These are phyloP conservation scores for Fraxinus dipetala DNA, from an alignment of 305 asterid species.

Conservation along the genomic window DNA sequence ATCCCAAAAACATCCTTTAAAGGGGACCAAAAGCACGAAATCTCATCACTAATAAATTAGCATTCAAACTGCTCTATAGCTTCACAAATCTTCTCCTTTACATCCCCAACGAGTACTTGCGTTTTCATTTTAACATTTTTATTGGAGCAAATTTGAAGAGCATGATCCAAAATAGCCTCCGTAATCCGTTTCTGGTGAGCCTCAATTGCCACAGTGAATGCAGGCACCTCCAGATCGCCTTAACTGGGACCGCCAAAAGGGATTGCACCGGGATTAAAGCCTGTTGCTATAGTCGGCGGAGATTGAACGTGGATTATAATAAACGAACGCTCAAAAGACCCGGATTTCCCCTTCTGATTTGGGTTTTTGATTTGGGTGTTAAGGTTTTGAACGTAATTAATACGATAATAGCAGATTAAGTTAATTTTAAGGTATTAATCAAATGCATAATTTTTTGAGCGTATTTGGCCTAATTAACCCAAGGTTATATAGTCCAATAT, in stretches of 20 bases:
- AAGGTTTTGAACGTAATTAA: no score
- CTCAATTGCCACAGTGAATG: constrained; percentile 44
- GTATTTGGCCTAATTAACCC: no score
- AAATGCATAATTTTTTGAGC: no score
- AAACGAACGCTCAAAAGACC: constrained; percentile 25
- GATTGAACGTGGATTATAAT: constrained; percentile 42
- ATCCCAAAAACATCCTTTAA: constrained; percentile 54
- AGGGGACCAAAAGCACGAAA: constrained; percentile 47
- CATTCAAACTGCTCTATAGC: constrained; percentile 31
- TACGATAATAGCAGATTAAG: no score
- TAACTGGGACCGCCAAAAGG: constrained; percentile 55
- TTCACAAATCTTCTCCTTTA: constrained; percentile 39
- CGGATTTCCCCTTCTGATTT: constrained; percentile 15
- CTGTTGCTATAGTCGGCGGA: constrained; percentile 40
- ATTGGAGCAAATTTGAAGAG: constrained; percentile 36
- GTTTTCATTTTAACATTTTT: constrained; percentile 38
- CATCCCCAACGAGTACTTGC: constrained; percentile 42
- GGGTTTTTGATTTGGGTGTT: no score
- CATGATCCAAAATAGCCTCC: constrained; percentile 38
- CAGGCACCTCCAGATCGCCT: constrained; percentile 51
- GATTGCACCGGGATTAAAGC: constrained; percentile 37
- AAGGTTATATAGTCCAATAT: no score
- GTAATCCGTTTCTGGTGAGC: constrained; percentile 46
- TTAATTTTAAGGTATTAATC: no score
- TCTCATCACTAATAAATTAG: constrained; percentile 45